A percentile compares a stretch with the other conserved stretches of the same genome.
These are phyloP conservation scores for Withania somnifera DNA, from an alignment of 305 asterid species.

Conservation along the genomic window DNA sequence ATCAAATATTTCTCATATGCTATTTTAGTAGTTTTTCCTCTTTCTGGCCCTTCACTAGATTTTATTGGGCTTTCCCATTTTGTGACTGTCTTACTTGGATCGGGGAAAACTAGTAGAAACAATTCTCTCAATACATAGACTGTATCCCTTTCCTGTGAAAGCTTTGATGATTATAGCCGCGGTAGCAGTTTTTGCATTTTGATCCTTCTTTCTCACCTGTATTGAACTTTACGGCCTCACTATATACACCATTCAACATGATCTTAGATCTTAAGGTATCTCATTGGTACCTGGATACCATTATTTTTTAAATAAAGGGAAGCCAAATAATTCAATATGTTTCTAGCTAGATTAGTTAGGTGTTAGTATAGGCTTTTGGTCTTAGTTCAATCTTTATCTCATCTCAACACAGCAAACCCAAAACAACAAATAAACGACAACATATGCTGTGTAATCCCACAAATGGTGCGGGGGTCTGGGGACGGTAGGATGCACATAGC, in stretches of 20 bases:
- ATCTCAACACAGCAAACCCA: not conserved
- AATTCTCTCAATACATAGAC: not conserved
- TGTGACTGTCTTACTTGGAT: not conserved
- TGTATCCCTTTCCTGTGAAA: not conserved
- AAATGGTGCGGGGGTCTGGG: not conserved
- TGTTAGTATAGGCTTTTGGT: not conserved
- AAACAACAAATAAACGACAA: not conserved
- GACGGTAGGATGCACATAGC: not conserved
- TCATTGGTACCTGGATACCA: not conserved
- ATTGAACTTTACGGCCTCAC: not conserved
- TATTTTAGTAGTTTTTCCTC: not conserved
- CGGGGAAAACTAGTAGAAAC: not conserved
- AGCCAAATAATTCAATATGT: not conserved
- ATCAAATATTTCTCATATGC: constrained; percentile 3
- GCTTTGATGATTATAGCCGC: not conserved
- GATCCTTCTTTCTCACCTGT: not conserved
- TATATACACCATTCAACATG: not conserved
- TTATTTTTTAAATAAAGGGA: not conserved
- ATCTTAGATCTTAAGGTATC: not conserved
- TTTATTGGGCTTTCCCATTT: not conserved
- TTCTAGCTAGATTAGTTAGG: not conserved
- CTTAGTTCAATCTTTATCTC: not conserved
- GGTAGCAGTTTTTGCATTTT: not conserved
- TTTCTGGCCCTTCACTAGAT: not conserved
- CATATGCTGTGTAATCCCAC: not conserved